phyloP scores from a whole-genome alignment of 2,329 filamentous ascomycete species.

The Pyrenochaeta sp. region DNA sequence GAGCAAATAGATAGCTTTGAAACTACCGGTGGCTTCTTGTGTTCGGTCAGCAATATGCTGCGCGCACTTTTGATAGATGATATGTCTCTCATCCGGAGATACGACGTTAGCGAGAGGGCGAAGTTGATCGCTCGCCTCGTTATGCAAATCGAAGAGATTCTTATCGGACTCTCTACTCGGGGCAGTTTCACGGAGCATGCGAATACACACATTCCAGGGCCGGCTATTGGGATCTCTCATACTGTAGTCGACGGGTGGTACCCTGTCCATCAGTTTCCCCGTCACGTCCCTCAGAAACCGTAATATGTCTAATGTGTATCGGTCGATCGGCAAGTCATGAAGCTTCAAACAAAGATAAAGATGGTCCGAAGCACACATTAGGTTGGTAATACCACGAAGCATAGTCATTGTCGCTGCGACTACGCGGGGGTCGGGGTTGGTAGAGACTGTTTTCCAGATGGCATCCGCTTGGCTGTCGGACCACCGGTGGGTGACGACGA shows the following conservation, averaged over 20 bases:
- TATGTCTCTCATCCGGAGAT: slow-evolving; percentile 65
- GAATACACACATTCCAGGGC: slow-evolving; percentile 67
- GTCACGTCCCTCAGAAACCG: slow-evolving; percentile 41
- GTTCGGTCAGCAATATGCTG: slow-evolving; percentile 72
- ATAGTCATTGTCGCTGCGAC: slow-evolving; percentile 80
- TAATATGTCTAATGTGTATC: slow-evolving; percentile 41
- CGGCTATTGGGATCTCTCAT: slow-evolving; percentile 37
- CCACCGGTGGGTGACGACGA: slow-evolving; percentile 81
- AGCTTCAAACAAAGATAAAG: slow-evolving; percentile 75
- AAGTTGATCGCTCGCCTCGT: slow-evolving; percentile 70
- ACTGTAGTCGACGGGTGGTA: slow-evolving; percentile 14
- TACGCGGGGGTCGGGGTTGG: slow-evolving; percentile 84
- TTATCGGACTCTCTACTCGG: slow-evolving; percentile 63
- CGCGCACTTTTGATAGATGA: slow-evolving; percentile 73
- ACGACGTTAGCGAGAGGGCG: slow-evolving; percentile 67
- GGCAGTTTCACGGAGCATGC: slow-evolving; percentile 76
- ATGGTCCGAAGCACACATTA: slow-evolving; percentile 57
- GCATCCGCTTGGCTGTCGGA: slow-evolving; percentile 75
- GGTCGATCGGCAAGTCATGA: slow-evolving; percentile 50
- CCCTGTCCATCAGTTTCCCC: slow-evolving; percentile 23
- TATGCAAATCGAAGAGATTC: slow-evolving; percentile 69
- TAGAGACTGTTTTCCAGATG: slow-evolving; percentile 83
- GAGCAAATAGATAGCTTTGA: slow-evolving; percentile 65
- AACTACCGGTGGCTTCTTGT: slow-evolving; percentile 73
- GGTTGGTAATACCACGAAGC: slow-evolving; percentile 60